Conservation (phyloP, 2,329 filamentous ascomycete genomes). For the Ophiostoma australiae region DNA sequence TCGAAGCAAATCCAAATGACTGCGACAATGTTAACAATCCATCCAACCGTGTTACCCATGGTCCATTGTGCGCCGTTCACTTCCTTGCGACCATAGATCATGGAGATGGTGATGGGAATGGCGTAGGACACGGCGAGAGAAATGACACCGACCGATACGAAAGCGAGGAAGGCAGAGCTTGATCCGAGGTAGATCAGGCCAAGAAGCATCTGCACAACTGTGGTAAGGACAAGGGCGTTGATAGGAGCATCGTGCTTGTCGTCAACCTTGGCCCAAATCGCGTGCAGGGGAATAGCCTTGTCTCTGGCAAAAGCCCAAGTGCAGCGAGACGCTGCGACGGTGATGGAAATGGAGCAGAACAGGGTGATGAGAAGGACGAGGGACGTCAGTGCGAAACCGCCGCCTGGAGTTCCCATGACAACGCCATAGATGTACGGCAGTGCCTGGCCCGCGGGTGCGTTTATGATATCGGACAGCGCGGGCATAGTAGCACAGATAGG, state of each 20-base stretch:
- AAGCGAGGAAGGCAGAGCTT: conserved; percentile 41
- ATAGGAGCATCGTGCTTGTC: conserved; percentile 36
- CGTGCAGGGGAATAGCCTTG: conserved; percentile 38
- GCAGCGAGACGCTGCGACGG: conserved; percentile 33
- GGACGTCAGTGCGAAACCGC: conserved; percentile 40
- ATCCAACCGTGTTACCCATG: conserved; percentile 15
- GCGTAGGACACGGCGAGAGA: conserved; percentile 45
- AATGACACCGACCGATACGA: conserved; percentile 37
- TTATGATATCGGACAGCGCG: conserved; percentile 42
- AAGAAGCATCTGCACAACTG: conserved; percentile 36
- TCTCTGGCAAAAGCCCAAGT: conserved; percentile 35
- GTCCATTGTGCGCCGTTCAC: conserved; percentile 36
- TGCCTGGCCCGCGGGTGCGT: conserved; percentile 41
- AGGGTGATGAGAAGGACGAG: conserved; percentile 43
- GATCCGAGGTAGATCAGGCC: conserved; percentile 43
- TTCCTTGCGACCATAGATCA: conserved; percentile 39
- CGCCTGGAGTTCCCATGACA: conserved; percentile 39
- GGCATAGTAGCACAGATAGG: conserved; percentile 50
- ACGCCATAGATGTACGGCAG: conserved; percentile 45
- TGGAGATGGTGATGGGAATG: conserved; percentile 37
- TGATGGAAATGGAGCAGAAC: conserved; percentile 35
- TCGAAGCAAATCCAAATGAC: conserved; percentile 60
- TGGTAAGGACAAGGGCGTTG: conserved; percentile 30
- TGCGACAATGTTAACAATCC: conserved; percentile 23
- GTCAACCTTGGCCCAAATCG: conserved; percentile 37